Conservation (phyloP, 1,284 basidiomycete genomes). For the Microbotryum scabiosae region DNA sequence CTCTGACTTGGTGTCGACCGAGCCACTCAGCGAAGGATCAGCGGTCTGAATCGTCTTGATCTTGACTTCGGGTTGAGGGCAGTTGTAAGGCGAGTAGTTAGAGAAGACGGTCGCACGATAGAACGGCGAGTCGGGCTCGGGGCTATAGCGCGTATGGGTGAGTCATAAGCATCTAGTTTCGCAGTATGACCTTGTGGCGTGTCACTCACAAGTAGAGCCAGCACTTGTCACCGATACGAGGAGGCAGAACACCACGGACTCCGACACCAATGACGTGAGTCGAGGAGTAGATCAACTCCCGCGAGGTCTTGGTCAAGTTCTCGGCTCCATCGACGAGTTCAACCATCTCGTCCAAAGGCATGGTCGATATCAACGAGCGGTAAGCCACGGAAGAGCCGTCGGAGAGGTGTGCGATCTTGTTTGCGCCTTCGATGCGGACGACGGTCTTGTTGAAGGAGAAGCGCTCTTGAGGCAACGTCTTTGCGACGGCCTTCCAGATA, state of each 20-base stretch:
- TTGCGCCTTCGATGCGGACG: conserved; percentile 41
- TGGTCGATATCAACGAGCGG: conserved; percentile 45
- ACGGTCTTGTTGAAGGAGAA: conserved; percentile 43
- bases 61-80: conserved; percentile 41
- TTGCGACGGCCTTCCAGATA: conserved; percentile 49
- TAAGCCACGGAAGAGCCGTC: conserved; percentile 45
- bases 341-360: conserved; percentile 45
- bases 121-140: conserved; percentile 48
- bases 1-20: conserved; percentile 39
- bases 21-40: conserved; percentile 41
- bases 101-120: conserved; percentile 51
- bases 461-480: conserved; percentile 42
- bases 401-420: conserved; percentile 42
- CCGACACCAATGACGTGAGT: conserved; percentile 50
- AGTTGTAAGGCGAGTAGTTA: conserved; percentile 49
- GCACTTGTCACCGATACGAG: conserved; percentile 50
- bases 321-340: conserved; percentile 39
- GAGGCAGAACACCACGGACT: conserved; percentile 45
- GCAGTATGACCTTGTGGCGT: too few relatives aligned
- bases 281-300: conserved; percentile 44
- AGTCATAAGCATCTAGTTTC: too few relatives aligned
- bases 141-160: too few relatives aligned
- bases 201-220: conserved; percentile 41
- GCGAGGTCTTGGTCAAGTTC: conserved; percentile 40
- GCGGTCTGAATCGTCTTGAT: conserved; percentile 46